Base-by-base conservation (phyloP, 2,329 filamentous ascomycete genomes). In the Fusarium gaditjirri region DNA sequence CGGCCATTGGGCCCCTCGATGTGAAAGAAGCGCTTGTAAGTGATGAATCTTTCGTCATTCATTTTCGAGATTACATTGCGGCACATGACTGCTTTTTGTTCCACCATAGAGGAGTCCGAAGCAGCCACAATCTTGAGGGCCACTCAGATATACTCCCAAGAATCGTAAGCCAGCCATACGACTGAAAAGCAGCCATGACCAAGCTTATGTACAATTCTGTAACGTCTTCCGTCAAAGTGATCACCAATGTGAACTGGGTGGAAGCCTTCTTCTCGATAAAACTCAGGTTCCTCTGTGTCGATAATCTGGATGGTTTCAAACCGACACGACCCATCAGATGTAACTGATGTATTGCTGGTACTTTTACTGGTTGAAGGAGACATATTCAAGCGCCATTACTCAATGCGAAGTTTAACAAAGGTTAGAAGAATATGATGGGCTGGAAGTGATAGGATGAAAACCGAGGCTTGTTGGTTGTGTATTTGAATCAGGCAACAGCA, bases 81-180 rank as follows among this genome's bases (percentile, higher is more conserved):
- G 0, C 29, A 47, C 38, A 65, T 44, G 4, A 35, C 6, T 12
- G 23, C 43, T 1, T 65, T 31, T 3, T 23, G 36, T 42, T 55
- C 29, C 17, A 43, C 2, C 17, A 25, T 6, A 10, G 23, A 3
- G 12, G 62, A 65, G 17, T 65, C 41, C 1, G 55, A 33, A 35
- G 57, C 57, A 4, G 47, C 33, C 2, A 65, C 49, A n/a, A 56
- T 61, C 29, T 55, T 65, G 10, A 65, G 57, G 2, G 62, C 57
- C 0, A 61, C 50, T 38, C 38, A 65, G 8, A 4, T 19, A 0
- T 14, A 61, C 13, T 29, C 27, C 16, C 1, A 23, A 1, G 42
- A 7, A 5, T 55, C 49, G 21, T 33, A 17, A 29, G 62, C 62
- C 9, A 56, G 49, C 57, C 57, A 65, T 36, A 65, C 38, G 0